Conservation (phyloP, 305 asterid species). For the Fraxinus nigra region DNA sequence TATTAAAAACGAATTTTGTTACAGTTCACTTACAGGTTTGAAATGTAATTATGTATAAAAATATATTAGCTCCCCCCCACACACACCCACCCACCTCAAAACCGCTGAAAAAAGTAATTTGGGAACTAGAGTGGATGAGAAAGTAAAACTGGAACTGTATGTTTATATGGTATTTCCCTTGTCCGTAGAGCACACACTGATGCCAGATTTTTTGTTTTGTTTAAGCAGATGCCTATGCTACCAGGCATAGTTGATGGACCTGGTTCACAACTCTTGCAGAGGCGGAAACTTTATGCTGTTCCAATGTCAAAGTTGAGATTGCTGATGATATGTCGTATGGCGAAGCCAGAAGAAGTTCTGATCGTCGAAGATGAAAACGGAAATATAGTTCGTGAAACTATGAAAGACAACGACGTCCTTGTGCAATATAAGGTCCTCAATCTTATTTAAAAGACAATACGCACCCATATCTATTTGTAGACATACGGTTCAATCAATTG, state of each 20-base stretch:
- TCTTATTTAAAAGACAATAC: slow-evolving; percentile 10
- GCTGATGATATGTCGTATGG: slow-evolving; percentile 98
- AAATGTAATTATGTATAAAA: neutral
- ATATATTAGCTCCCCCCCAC: neutral
- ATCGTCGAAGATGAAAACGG: slow-evolving; percentile 99
- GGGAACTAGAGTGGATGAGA: neutral
- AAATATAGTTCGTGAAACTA: slow-evolving; percentile 95
- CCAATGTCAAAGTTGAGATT: slow-evolving; percentile 93
- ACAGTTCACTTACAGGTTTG: neutral
- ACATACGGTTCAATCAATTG: neutral
- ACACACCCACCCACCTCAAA: neutral
- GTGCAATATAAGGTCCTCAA: slow-evolving; percentile 87
- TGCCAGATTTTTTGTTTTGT: slow-evolving; percentile 24
- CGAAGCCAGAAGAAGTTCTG: slow-evolving; percentile 98
- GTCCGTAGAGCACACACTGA: neutral
- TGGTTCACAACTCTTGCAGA: slow-evolving; percentile 74
- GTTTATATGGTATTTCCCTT: neutral
- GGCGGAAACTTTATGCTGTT: slow-evolving; percentile 81
- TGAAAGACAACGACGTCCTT: slow-evolving; percentile 98
- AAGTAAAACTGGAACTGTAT: neutral
- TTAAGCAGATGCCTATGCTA: slow-evolving; percentile 57
- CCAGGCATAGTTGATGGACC: slow-evolving; percentile 73
- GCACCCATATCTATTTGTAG: neutral
- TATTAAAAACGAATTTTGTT: neutral
- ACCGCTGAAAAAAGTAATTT: neutral